Percentiles rank a stretch among this genome's conserved stretches.
These are phyloP conservation scores for Hylodesmum podocarpum DNA, from an alignment of 306 rosid species.

Conservation along the genomic window DNA sequence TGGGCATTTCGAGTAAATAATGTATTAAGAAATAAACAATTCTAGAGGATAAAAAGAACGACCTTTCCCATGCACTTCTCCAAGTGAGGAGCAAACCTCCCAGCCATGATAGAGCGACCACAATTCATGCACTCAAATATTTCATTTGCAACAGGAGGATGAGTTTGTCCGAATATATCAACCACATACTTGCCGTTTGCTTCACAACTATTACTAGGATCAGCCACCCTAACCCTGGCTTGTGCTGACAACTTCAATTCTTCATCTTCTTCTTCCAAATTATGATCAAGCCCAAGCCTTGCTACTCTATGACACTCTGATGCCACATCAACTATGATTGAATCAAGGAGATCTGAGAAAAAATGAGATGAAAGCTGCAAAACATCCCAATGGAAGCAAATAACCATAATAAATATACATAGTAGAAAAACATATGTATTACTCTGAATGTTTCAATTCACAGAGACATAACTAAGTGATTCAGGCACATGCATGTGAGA, in stretches of 20 bases:
- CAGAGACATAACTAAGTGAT: neutral
- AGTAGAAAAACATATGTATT: neutral
- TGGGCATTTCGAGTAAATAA: neutral
- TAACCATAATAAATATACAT: neutral
- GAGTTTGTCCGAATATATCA: slow-evolving; percentile 92
- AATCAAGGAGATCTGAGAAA: slow-evolving; percentile 84
- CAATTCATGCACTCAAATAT: slow-evolving; percentile 94
- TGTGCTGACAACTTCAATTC: slow-evolving; percentile 86
- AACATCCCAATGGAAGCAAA: slow-evolving; percentile 34
- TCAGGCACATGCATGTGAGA: slow-evolving; percentile 2
- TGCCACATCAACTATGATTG: slow-evolving; percentile 89
- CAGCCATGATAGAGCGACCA: slow-evolving; percentile 76
- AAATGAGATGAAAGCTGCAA: slow-evolving; percentile 79
- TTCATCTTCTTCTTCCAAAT: slow-evolving; percentile 94
- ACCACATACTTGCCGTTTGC: slow-evolving; percentile 81
- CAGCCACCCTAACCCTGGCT: slow-evolving; percentile 87
- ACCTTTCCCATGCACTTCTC: slow-evolving; percentile 99
- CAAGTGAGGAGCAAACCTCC: slow-evolving; percentile 97
- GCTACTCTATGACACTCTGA: slow-evolving; percentile 96
- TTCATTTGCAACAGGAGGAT: slow-evolving; percentile 86
- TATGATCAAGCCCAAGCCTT: slow-evolving; percentile 84
- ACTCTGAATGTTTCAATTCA: slow-evolving; percentile 19
- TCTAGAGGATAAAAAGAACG: slow-evolving; percentile 16
- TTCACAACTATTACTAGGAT: slow-evolving; percentile 78
- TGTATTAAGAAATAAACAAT: neutral